Base-by-base conservation (phyloP, 352 stramenopile species). In the Globisporangium cystogenes region DNA sequence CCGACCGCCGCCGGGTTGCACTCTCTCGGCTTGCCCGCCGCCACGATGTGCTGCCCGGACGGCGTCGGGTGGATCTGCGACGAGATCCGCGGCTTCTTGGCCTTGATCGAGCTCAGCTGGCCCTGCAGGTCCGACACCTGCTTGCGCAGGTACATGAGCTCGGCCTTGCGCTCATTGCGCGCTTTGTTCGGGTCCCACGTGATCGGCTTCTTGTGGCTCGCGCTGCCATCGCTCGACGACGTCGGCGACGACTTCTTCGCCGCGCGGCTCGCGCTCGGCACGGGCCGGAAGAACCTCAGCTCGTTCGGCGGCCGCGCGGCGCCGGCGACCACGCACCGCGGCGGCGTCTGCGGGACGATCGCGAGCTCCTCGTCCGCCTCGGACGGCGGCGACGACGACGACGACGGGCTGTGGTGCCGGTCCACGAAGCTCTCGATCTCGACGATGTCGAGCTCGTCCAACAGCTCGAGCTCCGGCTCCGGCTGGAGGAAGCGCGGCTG, bases 131-230 rank as follows among this genome's bases (percentile, higher is more conserved):
- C 77, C 37, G 67, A 53, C 39, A 86, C 72, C 36, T 60, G 77
- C 51, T 80, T 71, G 59, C 74, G 74, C 42, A 87, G 54, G 58
- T 86, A 86, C 29, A 86, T 75, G 33, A 87, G 68, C 60, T 87
- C 76, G 35, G 86, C 72, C 53, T 84, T 83, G 45, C 70, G 72
- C 60, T 79, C 66, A 48, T 82, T 70, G 48, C 72, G 72, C 31
- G 72, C 72, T n/a, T 66, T 65, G 54, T 82, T 82, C 41, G 72
- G 77, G 60, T 82, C 20, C 26, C 29, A 35, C 29, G 29, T 35
- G 29, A 35, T 46, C n/a, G 21, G 23, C 41, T 46, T 27, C 20
- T 29, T 46, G 41, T 46, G 23, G 21, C 26, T 41, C 36, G 20
- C 36, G 29, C 36, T 41, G 36, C 36, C 36, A 8, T 46, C 26